Conservation (phyloP, 164 flowering plant species). For the Vitis rupestris region DNA sequence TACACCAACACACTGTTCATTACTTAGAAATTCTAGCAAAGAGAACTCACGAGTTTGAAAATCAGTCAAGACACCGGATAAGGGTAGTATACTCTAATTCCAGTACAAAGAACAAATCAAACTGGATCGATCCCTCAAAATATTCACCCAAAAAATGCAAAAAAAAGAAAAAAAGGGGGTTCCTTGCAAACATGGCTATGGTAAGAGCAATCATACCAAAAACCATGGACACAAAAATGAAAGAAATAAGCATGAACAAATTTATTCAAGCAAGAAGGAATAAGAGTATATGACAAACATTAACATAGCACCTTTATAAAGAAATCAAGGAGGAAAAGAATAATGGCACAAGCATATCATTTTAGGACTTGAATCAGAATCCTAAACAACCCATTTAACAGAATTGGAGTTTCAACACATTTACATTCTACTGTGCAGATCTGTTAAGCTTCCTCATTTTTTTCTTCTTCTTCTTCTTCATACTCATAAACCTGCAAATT, state of each 20-base stretch:
- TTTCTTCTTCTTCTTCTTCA: background rate
- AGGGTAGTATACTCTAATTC: background rate
- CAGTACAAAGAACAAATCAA: background rate
- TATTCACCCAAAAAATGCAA: no score
- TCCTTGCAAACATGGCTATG: background rate
- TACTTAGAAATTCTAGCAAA: no score
- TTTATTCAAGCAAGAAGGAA: background rate
- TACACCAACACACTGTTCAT: no score
- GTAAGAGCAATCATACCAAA: background rate
- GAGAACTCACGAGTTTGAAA: no score
- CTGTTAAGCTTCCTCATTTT: background rate
- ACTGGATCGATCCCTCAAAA: background rate
- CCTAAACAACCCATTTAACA: background rate
- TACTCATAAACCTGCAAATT: background rate
- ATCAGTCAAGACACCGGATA: no score
- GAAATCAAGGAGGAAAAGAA: background rate
- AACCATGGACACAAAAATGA: background rate
- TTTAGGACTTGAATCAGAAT: conserved; percentile 13
- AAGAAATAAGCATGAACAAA: background rate
- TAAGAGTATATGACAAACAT: background rate
- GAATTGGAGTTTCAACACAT: conserved; percentile 13
- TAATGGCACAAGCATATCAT: conserved; percentile 27
- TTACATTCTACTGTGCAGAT: conserved; percentile 11
- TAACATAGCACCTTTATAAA: background rate
- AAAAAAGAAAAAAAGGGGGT: background rate